Conservation (phyloP, 2,329 filamentous ascomycete species). For the Fusarium chaquense region DNA sequence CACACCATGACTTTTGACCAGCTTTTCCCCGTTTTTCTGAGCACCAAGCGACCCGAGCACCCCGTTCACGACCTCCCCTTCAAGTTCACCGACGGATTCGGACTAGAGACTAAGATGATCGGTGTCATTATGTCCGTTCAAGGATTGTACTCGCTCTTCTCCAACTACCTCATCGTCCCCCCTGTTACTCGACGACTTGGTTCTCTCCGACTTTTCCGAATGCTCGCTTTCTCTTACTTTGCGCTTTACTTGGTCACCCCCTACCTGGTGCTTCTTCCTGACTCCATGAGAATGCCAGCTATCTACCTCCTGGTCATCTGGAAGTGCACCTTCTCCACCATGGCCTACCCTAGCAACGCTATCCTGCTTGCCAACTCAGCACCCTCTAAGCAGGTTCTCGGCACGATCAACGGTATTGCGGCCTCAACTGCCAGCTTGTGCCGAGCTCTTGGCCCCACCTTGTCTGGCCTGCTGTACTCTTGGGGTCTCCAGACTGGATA, state of each 20-base stretch:
- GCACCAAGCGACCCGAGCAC: conserved; percentile 68
- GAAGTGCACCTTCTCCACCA: conserved; percentile 93
- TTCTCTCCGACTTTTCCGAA: conserved; percentile 82
- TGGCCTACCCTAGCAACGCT: conserved; percentile 90
- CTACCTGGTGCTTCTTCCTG: conserved; percentile 87
- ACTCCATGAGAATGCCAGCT: conserved; percentile 75
- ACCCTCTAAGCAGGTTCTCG: conserved; percentile 84
- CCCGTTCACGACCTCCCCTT: conserved; percentile 77
- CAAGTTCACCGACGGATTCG: conserved; percentile 89
- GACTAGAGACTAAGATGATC: conserved; percentile 83
- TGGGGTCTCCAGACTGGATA: conserved; percentile 83
- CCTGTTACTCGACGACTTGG: conserved; percentile 80
- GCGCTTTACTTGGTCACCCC: conserved; percentile 88
- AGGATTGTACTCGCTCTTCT: conserved; percentile 88
- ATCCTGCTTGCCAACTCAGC: conserved; percentile 92
- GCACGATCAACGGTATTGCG: conserved; percentile 91
- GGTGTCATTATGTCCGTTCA: conserved; percentile 90
- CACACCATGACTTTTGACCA: conserved; percentile 98
- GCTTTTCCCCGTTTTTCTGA: conserved; percentile 91
- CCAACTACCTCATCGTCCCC: conserved; percentile 87
- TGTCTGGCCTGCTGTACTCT: conserved; percentile 88
- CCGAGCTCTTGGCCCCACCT: conserved; percentile 86
- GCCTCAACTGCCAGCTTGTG: conserved; percentile 91
- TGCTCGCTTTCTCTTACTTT: conserved; percentile 86
- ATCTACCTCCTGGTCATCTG: conserved; percentile 84